These are phyloP conservation scores for Naganishia friedmannii DNA, from an alignment of 768 basidiomycete species.

Conservation along the genomic window DNA sequence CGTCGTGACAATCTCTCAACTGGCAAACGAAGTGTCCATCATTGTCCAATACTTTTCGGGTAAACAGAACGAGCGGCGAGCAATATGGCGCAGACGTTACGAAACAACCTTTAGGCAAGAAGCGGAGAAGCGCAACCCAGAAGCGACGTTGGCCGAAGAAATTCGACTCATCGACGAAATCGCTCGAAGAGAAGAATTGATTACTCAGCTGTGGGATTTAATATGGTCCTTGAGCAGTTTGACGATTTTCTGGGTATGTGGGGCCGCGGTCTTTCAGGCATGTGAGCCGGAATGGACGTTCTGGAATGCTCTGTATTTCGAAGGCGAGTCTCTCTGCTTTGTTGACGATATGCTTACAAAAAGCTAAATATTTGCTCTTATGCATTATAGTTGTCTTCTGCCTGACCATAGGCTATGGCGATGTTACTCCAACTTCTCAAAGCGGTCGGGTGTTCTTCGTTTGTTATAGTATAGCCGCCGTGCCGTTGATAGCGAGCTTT, in stretches of 20 bases:
- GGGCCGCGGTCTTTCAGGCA: slow-evolving; percentile 47
- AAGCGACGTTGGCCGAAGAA: slow-evolving; percentile 46
- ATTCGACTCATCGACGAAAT: slow-evolving; percentile 49
- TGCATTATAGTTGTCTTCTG: slow-evolving; percentile 30
- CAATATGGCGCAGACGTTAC: slow-evolving; percentile 42
- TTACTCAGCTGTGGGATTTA: slow-evolving; percentile 47
- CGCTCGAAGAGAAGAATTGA: slow-evolving; percentile 45
- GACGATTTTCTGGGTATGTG: slow-evolving; percentile 49
- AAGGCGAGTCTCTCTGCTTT: slow-evolving; percentile 39
- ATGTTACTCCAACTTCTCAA: slow-evolving; percentile 40
- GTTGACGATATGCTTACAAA: slow-evolving; percentile 32
- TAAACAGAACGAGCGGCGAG: slow-evolving; percentile 38
- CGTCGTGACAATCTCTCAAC: slow-evolving; percentile 49
- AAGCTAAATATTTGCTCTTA: slow-evolving; percentile 4
- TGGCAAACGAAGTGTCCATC: slow-evolving; percentile 47
- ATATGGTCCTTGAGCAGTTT: slow-evolving; percentile 42
- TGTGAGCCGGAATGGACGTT: slow-evolving; percentile 51
- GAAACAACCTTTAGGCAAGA: slow-evolving; percentile 42
- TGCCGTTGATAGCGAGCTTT: slow-evolving; percentile 52
- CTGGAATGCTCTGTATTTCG: slow-evolving; percentile 47
- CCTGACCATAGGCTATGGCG: slow-evolving; percentile 47
- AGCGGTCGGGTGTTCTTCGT: slow-evolving; percentile 50
- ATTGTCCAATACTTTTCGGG: slow-evolving; percentile 46
- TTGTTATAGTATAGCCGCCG: slow-evolving; percentile 48
- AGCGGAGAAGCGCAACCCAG: slow-evolving; percentile 35